Evolutionary conservation across 176 grass and related monocot genomes (phyloP), one percentile per base, ranked within the genome.

Genomic region (Neostapfia colusana): DNA sequence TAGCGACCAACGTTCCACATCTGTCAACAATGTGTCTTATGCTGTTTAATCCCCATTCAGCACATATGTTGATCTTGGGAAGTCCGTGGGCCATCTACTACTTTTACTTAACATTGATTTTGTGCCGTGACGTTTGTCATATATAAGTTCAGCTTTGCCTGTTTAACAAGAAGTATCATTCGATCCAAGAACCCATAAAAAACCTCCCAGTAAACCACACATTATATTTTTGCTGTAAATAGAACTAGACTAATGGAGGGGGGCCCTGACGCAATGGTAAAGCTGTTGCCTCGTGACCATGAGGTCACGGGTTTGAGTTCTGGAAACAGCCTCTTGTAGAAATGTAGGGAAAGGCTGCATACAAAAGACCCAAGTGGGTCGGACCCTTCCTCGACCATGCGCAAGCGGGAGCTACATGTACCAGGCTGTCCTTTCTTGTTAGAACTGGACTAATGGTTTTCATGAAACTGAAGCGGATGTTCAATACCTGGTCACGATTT

Each of bases 1-100:
- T n/a, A n/a, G n/a, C n/a, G n/a, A n/a, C n/a, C n/a, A n/a, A n/a
- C n/a, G n/a, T n/a, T n/a, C n/a, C n/a, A n/a, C n/a, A n/a, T n/a
- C 43, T 45, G 0, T 45, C 12, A 15, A 45, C 59, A 17, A 23
- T 15, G 5, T 49, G 31, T 66, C 70, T 54, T 58, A 34, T 77
- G 42, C 55, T 42, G 35, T 69, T 69, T 54, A 50, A 35, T 82
- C 72, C 20, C 1, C 72, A 21, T 44, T 67, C 58, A 60, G 9
- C 45, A 36, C 4, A 49, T 82, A n/a, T n/a, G 15, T 46, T 77
- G 31, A 60, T 67, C 57, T 72, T 41, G 24, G 13, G 18, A 4
- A 31, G 60, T 65, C 37, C 49, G 73, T 48, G 27, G 6, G 15
- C 23, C 38, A 41, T 72, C 7, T 66, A 59, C n/a, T n/a, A n/a